A percentile compares a stretch with the other conserved stretches of the same genome.
These are phyloP conservation scores for Coemansia sp. DNA, from an alignment of 192 early-diverging fungal genomes.

Conservation along the genomic window DNA sequence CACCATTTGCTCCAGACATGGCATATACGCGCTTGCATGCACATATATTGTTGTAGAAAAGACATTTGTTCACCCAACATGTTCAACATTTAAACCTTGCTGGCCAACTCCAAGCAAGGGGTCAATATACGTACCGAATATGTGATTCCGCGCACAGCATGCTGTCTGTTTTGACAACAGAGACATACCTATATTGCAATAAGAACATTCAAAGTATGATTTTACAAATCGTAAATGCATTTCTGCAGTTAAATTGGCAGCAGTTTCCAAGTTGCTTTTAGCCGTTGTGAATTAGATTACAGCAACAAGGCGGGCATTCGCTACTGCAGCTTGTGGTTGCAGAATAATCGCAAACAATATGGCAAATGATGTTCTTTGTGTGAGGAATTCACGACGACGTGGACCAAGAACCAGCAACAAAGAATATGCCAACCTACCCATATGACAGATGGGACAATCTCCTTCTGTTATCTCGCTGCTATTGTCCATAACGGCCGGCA, in stretches of 20 bases:
- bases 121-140: slow-evolving; percentile 33
- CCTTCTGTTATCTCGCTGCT: slow-evolving; percentile 6
- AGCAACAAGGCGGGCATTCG: not conserved
- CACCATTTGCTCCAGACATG: not conserved
- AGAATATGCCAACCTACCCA: slow-evolving; percentile 21
- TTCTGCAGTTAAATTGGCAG: not conserved
- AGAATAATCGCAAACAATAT: not conserved
- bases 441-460: slow-evolving; percentile 36
- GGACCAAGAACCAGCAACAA: not conserved
- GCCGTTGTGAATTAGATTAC: not conserved
- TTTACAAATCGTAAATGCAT: not conserved
- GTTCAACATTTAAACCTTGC: not conserved
- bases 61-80: not conserved
- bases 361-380: not conserved
- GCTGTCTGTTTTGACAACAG: slow-evolving; percentile 33
- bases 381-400: not conserved
- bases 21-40: slow-evolving; percentile 7
- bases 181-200: slow-evolving; percentile 30
- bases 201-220: not conserved
- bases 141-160: slow-evolving; percentile 31
- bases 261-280: not conserved
- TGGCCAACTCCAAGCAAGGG: not conserved
- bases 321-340: not conserved
- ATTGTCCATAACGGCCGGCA: slow-evolving; percentile 17
- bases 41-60: slow-evolving; percentile 1